Conservation (phyloP, 2,329 filamentous ascomycete species). For the Trichoderma asperellum region DNA sequence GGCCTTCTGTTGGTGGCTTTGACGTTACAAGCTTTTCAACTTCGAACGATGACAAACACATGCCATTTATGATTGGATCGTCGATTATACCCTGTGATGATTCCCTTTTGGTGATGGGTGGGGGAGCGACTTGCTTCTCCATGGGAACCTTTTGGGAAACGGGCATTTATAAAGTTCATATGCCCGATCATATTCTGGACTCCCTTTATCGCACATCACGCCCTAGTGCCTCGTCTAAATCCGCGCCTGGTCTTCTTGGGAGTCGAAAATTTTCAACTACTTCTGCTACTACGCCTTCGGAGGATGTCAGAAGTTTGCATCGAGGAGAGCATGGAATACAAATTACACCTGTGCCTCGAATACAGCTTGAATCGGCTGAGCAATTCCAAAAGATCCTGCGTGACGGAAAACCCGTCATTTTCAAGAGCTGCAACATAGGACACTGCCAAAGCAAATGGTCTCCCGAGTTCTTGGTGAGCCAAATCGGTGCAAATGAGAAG, state of each 20-base stretch:
- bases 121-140: slow-evolving; percentile 86
- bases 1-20: background rate
- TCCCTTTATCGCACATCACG: background rate
- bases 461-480: slow-evolving; percentile 65
- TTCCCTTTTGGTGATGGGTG: slow-evolving; percentile 69
- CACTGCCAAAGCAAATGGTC: slow-evolving; percentile 70
- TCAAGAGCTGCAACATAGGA: slow-evolving; percentile 69
- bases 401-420: slow-evolving; percentile 59
- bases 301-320: slow-evolving; percentile 11
- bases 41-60: background rate
- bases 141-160: slow-evolving; percentile 87
- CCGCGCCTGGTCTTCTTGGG: slow-evolving; percentile 35
- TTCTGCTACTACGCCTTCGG: slow-evolving; percentile 29
- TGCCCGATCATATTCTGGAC: background rate
- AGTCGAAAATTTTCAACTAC: slow-evolving; percentile 34
- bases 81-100: slow-evolving; percentile 55
- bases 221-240: background rate
- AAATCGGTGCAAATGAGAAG: slow-evolving; percentile 63
- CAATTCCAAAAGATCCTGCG: slow-evolving; percentile 65
- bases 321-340: slow-evolving; percentile 28
- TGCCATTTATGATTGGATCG: slow-evolving; percentile 73
- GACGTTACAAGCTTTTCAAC: slow-evolving; percentile 2
- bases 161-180: slow-evolving; percentile 53
- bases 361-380: slow-evolving; percentile 54
- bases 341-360: slow-evolving; percentile 51